Evolutionary conservation across 1,284 basidiomycete genomes (phyloP), one percentile per base, ranked within the genome.

Genomic region (Ustilago sp.): DNA sequence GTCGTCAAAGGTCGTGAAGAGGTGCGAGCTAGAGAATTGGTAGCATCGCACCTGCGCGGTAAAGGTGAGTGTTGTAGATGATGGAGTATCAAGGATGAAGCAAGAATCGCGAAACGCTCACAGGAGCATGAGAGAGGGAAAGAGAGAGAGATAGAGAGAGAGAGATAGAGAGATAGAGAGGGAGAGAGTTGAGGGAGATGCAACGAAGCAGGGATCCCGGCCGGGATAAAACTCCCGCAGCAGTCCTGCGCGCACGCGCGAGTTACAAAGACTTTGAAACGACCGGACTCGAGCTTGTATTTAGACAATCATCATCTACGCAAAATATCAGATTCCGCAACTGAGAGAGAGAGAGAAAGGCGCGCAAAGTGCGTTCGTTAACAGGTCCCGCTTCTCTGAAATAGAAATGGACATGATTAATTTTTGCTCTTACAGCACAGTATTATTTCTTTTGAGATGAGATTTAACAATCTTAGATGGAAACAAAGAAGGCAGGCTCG

Each of bases 1-100:
- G 53, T 68, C 67, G 67, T 68, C 41, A 68, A 59, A 56, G 56
- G 60, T 68, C 67, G 67, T 68, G 34, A 62, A 23, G 12, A 11
- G 11, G 51, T 51, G 45, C 35, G 19, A 35, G 47, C 38, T 6
- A 13, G 36, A 15, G n/a, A n/a, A 31, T 23, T 11, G 11, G 50
- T 23, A 41, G 19, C 32, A 32, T 53, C 50, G 50, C 48, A 53
- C 48, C 23, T 61, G 36, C 17, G 19, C 47, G 39, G 23, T 58
- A 19, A 36, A 35, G 38, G 47, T 15, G 39, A 51, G 38, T 5
- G 28, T 28, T 11, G 47, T 55, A 11, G n/a, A 51, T 17, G 53
- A 28, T 35, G 3, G 38, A 31, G 57, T 17, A 28, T 19, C n/a
- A 31, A 41, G 12, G 35, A 41, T 39, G 48, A 31, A 47, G 28